These are phyloP conservation scores for Austroboletus novae-zelandiae DNA, from an alignment of 1,284 basidiomycete species.

Conservation along the genomic window DNA sequence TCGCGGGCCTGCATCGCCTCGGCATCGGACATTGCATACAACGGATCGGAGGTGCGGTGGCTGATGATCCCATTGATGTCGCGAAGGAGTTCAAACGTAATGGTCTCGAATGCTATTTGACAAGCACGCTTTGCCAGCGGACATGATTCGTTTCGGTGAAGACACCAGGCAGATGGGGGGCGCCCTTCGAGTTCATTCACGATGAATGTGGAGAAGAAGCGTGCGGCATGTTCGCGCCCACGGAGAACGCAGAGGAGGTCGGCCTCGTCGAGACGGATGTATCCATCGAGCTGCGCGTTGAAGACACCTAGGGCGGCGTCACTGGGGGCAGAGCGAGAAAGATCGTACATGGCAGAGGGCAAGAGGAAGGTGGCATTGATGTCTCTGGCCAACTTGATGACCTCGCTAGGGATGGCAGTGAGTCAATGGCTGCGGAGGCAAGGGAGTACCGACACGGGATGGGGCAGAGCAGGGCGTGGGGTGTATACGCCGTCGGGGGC, in stretches of 20 bases:
- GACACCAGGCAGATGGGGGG: conserved; percentile 47
- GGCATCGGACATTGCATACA: conserved; percentile 65
- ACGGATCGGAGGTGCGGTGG: conserved; percentile 63
- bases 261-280: conserved; percentile 40
- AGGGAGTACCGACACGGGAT: conserved; percentile 54
- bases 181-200: conserved; percentile 67
- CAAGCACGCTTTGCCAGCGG: conserved; percentile 49
- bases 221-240: conserved; percentile 66
- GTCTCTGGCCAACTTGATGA: conserved; percentile 46
- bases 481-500: conserved; percentile 49
- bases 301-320: conserved; percentile 37
- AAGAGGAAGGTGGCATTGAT: conserved; percentile 37
- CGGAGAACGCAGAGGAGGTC: conserved; percentile 60
- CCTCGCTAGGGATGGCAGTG: conserved; percentile 34
- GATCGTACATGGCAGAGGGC: conserved; percentile 51
- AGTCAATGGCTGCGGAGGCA: conserved; percentile 10
- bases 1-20: conserved; percentile 60
- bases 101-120: conserved; percentile 65
- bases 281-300: conserved; percentile 22
- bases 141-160: conserved; percentile 45
- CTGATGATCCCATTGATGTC: conserved; percentile 67
- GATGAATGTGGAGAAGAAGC: conserved; percentile 72
- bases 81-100: conserved; percentile 67
- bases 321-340: conserved; percentile 48
- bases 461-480: conserved; percentile 51